Conservation (phyloP, 192 early-diverging fungal species). For the Dissophora ornata region DNA sequence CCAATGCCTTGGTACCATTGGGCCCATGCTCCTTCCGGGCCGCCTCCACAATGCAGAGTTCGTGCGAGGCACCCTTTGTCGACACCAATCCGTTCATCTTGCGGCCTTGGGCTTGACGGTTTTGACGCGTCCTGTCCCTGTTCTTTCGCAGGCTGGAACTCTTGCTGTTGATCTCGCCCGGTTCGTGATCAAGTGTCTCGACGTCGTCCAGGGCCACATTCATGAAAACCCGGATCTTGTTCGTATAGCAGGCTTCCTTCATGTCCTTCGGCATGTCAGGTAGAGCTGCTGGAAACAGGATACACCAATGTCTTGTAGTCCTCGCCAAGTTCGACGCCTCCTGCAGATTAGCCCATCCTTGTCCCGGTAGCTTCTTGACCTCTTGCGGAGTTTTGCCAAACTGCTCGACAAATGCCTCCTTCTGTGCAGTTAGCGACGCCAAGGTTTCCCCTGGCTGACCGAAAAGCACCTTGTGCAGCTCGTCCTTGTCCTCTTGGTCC, state of each 20-base stretch:
- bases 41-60: conserved; percentile 5
- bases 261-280: no score
- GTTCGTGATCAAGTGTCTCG: neutral
- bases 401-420: neutral
- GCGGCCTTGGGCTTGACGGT: conserved; percentile 1
- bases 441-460: neutral
- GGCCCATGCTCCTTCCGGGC: neutral
- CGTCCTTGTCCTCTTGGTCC: conserved; percentile 4
- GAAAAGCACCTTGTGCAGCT: neutral
- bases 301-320: neutral
- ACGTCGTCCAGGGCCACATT: neutral
- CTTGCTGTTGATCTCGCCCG: no score
- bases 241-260: no score
- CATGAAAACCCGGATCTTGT: conserved; percentile 1
- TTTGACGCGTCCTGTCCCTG: neutral
- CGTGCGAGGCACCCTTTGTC: neutral
- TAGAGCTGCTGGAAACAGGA: neutral
- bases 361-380: neutral
- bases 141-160: conserved; percentile 1
- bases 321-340: neutral
- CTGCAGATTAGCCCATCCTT: conserved; percentile 5
- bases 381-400: conserved; percentile 5
- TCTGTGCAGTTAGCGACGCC: neutral
- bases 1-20: neutral
- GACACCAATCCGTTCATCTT: conserved; percentile 3